A percentile compares a stretch with the other conserved stretches of the same genome.
Evolutionary conservation across 1,284 basidiomycete species (phyloP).

Genomic region (Malassezia obtusa): DNA sequence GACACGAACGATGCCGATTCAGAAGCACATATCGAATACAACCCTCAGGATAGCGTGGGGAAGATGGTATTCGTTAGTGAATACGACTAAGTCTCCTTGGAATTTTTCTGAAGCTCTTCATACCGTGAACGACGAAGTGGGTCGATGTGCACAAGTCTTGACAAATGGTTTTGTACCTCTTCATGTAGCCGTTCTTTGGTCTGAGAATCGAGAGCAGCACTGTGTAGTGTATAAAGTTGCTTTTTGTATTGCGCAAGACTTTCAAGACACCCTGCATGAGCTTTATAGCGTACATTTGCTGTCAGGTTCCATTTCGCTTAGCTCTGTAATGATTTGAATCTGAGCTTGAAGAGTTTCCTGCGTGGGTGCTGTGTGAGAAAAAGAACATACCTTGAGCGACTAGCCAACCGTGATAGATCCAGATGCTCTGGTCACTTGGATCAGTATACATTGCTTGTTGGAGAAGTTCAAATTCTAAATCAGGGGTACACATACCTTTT

Average conservation of each 20-base stretch:
- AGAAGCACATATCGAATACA: background rate
- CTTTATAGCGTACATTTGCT: conserved; percentile 66
- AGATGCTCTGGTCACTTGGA: conserved; percentile 87
- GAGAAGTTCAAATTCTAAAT: conserved; percentile 76
- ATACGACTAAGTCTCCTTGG: background rate
- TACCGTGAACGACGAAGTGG: conserved; percentile 32
- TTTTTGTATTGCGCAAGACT: conserved; percentile 26
- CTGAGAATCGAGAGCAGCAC: background rate
- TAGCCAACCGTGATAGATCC: conserved; percentile 97
- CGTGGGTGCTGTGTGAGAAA: conserved; percentile 1
- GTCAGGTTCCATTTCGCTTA: conserved; percentile 81
- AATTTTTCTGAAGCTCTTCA: conserved; percentile 20
- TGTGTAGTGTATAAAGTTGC: conserved; percentile 7
- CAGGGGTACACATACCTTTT: conserved; percentile 36
- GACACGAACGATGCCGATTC: background rate
- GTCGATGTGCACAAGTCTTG: conserved; percentile 24
- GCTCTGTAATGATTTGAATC: conserved; percentile 67
- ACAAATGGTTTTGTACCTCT: background rate
- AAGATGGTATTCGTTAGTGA: conserved; percentile 5
- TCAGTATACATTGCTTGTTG: conserved; percentile 93
- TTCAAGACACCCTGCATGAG: conserved; percentile 29
- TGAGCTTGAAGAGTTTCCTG: conserved; percentile 61
- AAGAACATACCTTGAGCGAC: conserved; percentile 53
- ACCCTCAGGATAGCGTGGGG: background rate
- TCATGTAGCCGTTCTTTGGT: too few species aligned